Evolutionary conservation across 2,329 filamentous ascomycete species (phyloP).

Genomic region (Lachnellula willkommii): DNA sequence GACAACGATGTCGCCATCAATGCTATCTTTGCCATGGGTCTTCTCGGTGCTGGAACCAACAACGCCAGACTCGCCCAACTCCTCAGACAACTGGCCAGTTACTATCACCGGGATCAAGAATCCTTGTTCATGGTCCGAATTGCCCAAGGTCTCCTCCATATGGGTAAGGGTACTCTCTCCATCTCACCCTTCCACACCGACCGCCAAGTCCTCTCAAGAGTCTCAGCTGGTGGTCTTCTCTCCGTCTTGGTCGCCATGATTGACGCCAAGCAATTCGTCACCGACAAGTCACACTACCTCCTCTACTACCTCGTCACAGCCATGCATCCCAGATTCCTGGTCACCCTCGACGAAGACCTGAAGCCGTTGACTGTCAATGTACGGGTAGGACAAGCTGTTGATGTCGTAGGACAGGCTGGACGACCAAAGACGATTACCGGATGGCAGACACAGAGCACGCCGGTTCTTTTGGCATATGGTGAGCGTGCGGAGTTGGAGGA

Average conservation of each 20-base stretch:
- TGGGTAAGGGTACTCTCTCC: constrained; percentile 97
- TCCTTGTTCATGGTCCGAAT: constrained; percentile 99
- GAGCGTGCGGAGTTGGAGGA: constrained; percentile 96
- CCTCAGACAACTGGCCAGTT: constrained; percentile 88
- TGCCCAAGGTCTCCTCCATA: constrained; percentile 92
- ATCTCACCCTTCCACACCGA: constrained; percentile 99
- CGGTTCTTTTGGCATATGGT: constrained; percentile 87
- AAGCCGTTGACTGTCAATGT: constrained; percentile 94
- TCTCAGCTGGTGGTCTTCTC: constrained; percentile 82
- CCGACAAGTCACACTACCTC: constrained; percentile 72
- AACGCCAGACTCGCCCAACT: constrained; percentile 94
- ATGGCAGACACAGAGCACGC: constrained; percentile 99
- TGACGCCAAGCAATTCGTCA: constrained; percentile 82
- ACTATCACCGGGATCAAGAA: constrained; percentile 95
- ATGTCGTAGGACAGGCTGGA: constrained; percentile 95
- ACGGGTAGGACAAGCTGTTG: constrained; percentile 93
- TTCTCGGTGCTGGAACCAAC: constrained; percentile 94
- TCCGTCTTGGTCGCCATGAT: constrained; percentile 90
- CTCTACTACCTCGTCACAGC: constrained; percentile 96
- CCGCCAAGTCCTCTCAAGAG: constrained; percentile 87
- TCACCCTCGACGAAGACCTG: constrained; percentile 91
- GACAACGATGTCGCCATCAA: constrained; percentile 98
- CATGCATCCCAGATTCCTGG: constrained; percentile 93
- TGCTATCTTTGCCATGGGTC: constrained; percentile 98
- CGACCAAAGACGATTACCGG: constrained; percentile 98